A percentile compares a stretch with the other conserved stretches of the same genome.
These are phyloP conservation scores for Kwoniella sp. DNA, from an alignment of 768 basidiomycete species.

Conservation along the genomic window DNA sequence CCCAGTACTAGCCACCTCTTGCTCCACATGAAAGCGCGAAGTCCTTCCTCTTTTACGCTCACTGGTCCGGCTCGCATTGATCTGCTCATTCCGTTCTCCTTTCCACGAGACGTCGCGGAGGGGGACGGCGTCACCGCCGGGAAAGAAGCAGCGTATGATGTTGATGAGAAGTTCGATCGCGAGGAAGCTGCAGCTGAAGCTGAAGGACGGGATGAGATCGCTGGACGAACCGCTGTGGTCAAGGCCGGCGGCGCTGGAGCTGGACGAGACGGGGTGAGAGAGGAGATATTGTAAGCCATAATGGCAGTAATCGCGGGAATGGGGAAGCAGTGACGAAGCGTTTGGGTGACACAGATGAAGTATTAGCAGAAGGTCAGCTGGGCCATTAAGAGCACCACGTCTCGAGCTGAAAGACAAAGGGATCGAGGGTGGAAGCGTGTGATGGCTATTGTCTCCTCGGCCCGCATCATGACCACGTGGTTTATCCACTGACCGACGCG, in stretches of 20 bases:
- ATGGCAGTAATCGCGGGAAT: no score
- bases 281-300: constrained; percentile 27
- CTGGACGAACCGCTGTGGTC: background rate
- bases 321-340: no score
- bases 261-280: constrained; percentile 38
- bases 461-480: no score
- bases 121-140: constrained; percentile 18
- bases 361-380: no score
- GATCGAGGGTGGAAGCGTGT: no score
- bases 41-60: constrained; percentile 88
- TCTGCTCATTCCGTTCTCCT: constrained; percentile 6
- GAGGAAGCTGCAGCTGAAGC: background rate
- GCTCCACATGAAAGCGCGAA: constrained; percentile 86
- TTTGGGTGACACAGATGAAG: no score
- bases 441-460: no score
- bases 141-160: constrained; percentile 33
- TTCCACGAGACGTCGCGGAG: background rate
- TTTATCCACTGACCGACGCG: no score
- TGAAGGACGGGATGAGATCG: background rate
- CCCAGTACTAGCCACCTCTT: constrained; percentile 83
- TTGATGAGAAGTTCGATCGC: constrained; percentile 25
- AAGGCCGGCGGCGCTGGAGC: constrained; percentile 33
- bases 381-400: no score
- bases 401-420: no score
- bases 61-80: constrained; percentile 58